Evolutionary conservation across 169 alveolate genomes (phyloP).

Genomic region (Blepharisma undulans): DNA sequence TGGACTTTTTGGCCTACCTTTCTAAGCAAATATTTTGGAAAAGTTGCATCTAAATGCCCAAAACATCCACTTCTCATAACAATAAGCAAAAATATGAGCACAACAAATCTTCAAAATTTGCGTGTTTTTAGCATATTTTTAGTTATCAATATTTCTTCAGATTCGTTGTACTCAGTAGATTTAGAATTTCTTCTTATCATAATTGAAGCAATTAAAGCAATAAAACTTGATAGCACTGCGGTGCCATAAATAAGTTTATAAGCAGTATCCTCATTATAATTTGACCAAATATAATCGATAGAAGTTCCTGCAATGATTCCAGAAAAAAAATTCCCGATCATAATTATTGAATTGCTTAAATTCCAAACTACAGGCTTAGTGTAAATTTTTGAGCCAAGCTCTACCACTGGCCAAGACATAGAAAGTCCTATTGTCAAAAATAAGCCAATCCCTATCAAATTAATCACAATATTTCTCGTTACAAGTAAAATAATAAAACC

Average conservation of each 20-base stretch:
- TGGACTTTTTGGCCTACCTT: conserved; percentile 51
- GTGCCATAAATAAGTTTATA: background rate
- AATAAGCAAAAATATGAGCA: background rate
- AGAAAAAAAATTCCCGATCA: background rate
- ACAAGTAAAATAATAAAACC: background rate
- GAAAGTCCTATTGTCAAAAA: background rate
- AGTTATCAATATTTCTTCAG: background rate
- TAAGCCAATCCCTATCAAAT: background rate
- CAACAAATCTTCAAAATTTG: too few relatives aligned
- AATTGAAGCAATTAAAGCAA: background rate
- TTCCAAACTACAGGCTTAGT: background rate
- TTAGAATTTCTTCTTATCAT: background rate
- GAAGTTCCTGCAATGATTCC: conserved; percentile 10
- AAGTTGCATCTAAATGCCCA: conserved; percentile 57
- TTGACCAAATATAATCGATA: background rate
- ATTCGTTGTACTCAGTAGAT: background rate
- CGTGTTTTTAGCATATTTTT: too few relatives aligned
- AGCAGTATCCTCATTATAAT: too few relatives aligned
- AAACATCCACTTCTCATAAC: conserved; percentile 30
- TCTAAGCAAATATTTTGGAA: conserved; percentile 56
- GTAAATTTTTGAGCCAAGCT: background rate
- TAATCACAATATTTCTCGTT: background rate
- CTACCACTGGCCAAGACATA: background rate
- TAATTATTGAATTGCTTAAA: background rate
- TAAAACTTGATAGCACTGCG: background rate